Evolutionary conservation across 78 protist species (phyloP).

Genomic region (Speleostelium caveatum): DNA sequence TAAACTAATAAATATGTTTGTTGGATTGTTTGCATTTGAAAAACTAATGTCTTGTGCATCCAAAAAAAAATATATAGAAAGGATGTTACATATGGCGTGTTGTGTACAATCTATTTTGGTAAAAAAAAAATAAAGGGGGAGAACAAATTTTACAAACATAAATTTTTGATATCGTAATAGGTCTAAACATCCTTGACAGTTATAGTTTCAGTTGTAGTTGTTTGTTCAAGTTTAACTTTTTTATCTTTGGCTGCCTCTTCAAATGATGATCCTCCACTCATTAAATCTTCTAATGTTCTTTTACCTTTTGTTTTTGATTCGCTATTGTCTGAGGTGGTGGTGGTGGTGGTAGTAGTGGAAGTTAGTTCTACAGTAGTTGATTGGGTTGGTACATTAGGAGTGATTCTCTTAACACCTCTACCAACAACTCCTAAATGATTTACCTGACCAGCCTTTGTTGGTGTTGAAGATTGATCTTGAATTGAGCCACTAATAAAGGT

Average conservation of each 20-base stretch:
- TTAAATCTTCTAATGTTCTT: slow-evolving; percentile 52
- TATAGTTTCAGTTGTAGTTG: not conserved
- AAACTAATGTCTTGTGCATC: no score
- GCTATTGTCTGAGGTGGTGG: not conserved
- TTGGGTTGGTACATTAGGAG: not conserved
- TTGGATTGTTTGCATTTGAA: no score
- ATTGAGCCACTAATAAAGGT: not conserved
- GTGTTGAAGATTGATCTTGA: not conserved
- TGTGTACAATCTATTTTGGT: no score
- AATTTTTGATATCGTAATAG: no score
- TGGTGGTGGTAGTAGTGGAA: not conserved
- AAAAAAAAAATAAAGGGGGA: no score
- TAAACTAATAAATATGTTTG: no score
- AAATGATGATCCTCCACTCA: slow-evolving; percentile 34
- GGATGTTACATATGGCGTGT: no score
- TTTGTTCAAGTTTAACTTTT: not conserved
- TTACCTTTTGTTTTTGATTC: not conserved
- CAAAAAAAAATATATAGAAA: no score
- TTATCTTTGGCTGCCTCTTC: not conserved
- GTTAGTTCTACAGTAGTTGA: not conserved
- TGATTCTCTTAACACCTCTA: slow-evolving; percentile 4
- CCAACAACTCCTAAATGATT: slow-evolving; percentile 54
- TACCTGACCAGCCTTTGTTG: slow-evolving; percentile 4
- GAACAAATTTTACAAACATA: no score
- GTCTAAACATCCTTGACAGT: no score